A percentile compares a stretch with the other conserved stretches of the same genome.
Conservation (phyloP, 129 eudicot genomes). For the Pittosporum tobira region DNA sequence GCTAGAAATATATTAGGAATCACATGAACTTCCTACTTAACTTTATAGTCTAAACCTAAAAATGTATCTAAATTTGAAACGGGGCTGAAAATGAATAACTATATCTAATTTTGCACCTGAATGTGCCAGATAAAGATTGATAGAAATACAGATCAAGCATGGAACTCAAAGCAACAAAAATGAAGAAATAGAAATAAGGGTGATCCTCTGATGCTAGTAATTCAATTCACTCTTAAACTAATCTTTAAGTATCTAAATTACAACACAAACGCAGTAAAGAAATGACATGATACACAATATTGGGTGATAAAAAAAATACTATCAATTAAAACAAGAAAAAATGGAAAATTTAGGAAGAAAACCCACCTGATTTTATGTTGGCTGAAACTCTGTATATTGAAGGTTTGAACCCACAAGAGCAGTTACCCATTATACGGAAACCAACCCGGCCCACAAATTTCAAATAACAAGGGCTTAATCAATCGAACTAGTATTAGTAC, state of each 20-base stretch:
- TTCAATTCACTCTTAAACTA: too few species aligned
- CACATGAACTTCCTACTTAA: too few species aligned
- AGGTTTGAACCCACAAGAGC: slow-evolving; percentile 64
- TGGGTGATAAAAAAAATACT: slow-evolving; percentile 5
- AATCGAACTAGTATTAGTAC: too few species aligned
- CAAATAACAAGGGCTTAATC: neutral
- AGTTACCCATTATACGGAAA: slow-evolving; percentile 46
- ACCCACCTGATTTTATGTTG: slow-evolving; percentile 52
- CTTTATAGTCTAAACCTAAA: too few species aligned
- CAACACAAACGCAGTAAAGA: neutral
- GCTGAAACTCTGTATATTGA: slow-evolving; percentile 54
- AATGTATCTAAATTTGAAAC: too few species aligned
- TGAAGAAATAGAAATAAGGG: neutral
- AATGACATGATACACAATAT: neutral
- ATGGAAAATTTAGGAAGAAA: slow-evolving; percentile 1
- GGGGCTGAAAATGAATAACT: too few species aligned
- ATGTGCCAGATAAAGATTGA: too few species aligned
- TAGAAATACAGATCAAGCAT: too few species aligned
- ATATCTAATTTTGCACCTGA: too few species aligned
- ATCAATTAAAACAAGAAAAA: neutral
- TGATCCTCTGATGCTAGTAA: too few species aligned
- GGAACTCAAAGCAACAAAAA: neutral
- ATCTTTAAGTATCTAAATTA: too few species aligned
- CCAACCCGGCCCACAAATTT: neutral
- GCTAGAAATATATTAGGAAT: too few species aligned